These are phyloP conservation scores for Sugiyamaella xylanicola DNA, from an alignment of 1,139 yeast genomes.

Conservation along the genomic window DNA sequence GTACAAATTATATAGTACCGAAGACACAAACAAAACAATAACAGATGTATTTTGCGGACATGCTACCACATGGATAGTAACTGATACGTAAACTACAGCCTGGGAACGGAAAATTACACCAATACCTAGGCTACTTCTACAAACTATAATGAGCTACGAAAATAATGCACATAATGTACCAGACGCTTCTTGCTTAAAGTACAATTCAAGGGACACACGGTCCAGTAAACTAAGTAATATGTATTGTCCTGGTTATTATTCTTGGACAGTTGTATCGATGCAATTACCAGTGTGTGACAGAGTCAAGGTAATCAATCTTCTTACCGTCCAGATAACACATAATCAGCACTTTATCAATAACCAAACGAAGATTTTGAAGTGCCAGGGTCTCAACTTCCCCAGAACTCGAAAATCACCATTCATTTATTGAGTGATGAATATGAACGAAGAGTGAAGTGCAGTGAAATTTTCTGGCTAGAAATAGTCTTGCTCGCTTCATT, in stretches of 20 bases:
- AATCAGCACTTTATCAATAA: not conserved
- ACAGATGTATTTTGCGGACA: slow-evolving; percentile 27
- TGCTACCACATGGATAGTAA: slow-evolving; percentile 29
- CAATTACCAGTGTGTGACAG: slow-evolving; percentile 1
- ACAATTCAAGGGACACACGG: slow-evolving; percentile 43
- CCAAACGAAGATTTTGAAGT: not conserved
- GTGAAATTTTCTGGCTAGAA: not conserved
- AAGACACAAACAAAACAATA: slow-evolving; percentile 2
- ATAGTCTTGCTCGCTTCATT: no score
- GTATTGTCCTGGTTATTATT: slow-evolving; percentile 56
- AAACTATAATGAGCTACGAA: not conserved
- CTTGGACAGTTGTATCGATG: slow-evolving; percentile 65
- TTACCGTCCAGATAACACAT: slow-evolving; percentile 5
- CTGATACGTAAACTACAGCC: not conserved
- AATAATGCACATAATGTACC: slow-evolving; percentile 49
- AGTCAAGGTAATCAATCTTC: slow-evolving; percentile 6
- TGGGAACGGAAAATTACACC: no score
- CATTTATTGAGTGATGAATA: no score
- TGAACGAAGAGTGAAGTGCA: no score
- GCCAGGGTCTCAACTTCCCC: not conserved
- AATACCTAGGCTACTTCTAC: not conserved
- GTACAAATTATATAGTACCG: slow-evolving; percentile 14
- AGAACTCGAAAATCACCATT: not conserved
- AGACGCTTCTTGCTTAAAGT: slow-evolving; percentile 78
- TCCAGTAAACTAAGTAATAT: slow-evolving; percentile 81